Conservation (phyloP, 345 rosid genomes). For the Pistacia vera region DNA sequence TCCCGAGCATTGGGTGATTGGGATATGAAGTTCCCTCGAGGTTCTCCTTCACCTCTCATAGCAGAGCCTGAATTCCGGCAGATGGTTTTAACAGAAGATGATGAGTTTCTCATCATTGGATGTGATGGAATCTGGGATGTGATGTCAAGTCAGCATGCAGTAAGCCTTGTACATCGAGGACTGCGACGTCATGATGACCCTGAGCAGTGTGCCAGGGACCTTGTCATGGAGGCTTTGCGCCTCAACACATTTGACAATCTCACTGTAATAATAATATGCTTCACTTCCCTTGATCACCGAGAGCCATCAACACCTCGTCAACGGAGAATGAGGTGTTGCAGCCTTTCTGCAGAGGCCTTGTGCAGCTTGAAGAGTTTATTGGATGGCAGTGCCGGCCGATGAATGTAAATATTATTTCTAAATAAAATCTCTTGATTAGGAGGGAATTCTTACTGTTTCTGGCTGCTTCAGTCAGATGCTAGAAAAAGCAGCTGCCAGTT, state of each 20-base stretch:
- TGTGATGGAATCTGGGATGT: slow-evolving; percentile 98
- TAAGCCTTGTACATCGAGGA: slow-evolving; percentile 58
- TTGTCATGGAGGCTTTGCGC: slow-evolving; percentile 72
- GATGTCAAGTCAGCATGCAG: slow-evolving; percentile 87
- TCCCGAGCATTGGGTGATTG: slow-evolving; percentile 91
- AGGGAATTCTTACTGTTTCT: slow-evolving; percentile 28
- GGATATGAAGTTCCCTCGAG: slow-evolving; percentile 75
- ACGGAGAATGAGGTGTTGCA: slow-evolving; percentile 51
- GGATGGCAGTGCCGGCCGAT: slow-evolving; percentile 43
- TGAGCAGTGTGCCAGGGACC: slow-evolving; percentile 72
- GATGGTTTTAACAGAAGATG: slow-evolving; percentile 65
- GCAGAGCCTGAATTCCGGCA: slow-evolving; percentile 77
- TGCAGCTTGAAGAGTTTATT: slow-evolving; percentile 58
- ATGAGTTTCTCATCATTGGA: slow-evolving; percentile 85
- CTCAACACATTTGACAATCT: slow-evolving; percentile 70
- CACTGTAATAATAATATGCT: slow-evolving; percentile 74
- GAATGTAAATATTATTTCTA: slow-evolving; percentile 20
- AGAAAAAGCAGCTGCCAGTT: slow-evolving; percentile 46
- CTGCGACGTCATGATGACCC: slow-evolving; percentile 71
- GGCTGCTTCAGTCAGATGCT: slow-evolving; percentile 38
- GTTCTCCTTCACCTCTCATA: slow-evolving; percentile 71
- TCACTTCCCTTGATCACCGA: slow-evolving; percentile 44
- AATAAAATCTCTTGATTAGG: slow-evolving; percentile 11
- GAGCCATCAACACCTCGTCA: slow-evolving; percentile 42
- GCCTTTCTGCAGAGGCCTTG: slow-evolving; percentile 74